Conservation (phyloP, 148 eudicot species). For the Beta vulgaris region DNA sequence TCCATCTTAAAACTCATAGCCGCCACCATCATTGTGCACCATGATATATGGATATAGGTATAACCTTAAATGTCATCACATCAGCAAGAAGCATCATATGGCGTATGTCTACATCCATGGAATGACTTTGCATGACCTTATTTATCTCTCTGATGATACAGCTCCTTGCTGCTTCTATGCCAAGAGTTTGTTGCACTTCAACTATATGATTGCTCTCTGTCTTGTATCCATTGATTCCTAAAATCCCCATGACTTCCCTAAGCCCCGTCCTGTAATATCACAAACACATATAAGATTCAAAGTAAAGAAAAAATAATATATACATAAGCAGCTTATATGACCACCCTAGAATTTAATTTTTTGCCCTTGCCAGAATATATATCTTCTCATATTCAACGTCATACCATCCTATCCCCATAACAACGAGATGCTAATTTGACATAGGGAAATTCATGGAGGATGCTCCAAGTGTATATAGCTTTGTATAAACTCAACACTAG, state of each 20-base stretch:
- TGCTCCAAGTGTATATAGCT: too few relatives aligned
- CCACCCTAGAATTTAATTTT: not conserved
- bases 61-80: slow-evolving; percentile 84
- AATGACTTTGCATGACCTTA: slow-evolving; percentile 66
- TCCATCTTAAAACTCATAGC: not conserved
- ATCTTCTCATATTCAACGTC: not conserved
- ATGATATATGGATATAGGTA: not conserved
- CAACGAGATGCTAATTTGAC: too few relatives aligned
- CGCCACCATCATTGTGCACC: not conserved
- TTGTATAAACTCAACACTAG: not conserved
- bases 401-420: not conserved
- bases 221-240: slow-evolving; percentile 62
- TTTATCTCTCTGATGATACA: slow-evolving; percentile 70
- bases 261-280: slow-evolving; percentile 66
- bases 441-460: too few relatives aligned
- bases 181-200: slow-evolving; percentile 67
- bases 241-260: slow-evolving; percentile 69
- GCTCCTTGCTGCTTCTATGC: slow-evolving; percentile 87
- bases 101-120: slow-evolving; percentile 81
- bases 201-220: slow-evolving; percentile 76
- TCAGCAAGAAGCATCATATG: slow-evolving; percentile 99
- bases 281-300: not conserved
- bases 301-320: not conserved
- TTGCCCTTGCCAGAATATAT: not conserved
- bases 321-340: not conserved